Percentiles rank a stretch among this genome's conserved stretches.
phyloP scores from a whole-genome alignment of 169 alveolate species.

The Eimeria nieschulzi region DNA sequence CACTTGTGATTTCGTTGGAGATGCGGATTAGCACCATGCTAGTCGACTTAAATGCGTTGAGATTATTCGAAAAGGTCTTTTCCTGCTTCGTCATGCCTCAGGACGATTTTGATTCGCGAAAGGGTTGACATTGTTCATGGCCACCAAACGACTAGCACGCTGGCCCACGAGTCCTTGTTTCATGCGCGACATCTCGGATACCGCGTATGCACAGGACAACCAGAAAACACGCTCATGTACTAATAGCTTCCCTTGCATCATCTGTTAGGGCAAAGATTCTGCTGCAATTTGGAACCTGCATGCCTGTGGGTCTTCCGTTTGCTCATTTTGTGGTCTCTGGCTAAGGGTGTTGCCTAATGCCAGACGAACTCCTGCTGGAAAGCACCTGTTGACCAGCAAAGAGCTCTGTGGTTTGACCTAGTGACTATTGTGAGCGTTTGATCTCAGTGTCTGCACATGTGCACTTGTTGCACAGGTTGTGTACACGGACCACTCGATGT shows the following conservation, averaged over 20 bases:
- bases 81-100: slow-evolving; percentile 74
- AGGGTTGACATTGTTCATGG: slow-evolving; percentile 95
- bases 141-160: slow-evolving; percentile 86
- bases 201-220: slow-evolving; percentile 16
- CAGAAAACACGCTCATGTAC: no score
- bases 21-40: no score
- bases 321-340: no score
- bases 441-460: slow-evolving; percentile 33
- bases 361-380: no score
- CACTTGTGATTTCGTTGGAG: no score
- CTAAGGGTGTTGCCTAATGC: no score
- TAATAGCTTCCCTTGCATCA: no score
- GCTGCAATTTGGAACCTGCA: not conserved
- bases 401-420: slow-evolving; percentile 33
- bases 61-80: no score
- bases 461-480: slow-evolving; percentile 80
- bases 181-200: slow-evolving; percentile 53
- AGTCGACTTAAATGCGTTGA: no score
- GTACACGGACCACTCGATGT: slow-evolving; percentile 99
- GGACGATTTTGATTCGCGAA: slow-evolving; percentile 96
- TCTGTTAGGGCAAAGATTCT: no score
- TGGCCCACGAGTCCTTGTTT: slow-evolving; percentile 47
- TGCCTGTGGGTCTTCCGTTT: no score
- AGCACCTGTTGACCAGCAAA: slow-evolving; percentile 88
- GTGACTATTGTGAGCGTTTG: slow-evolving; percentile 30